Evolutionary conservation across 2,329 filamentous ascomycete genomes (phyloP), one percentile per base, ranked within the genome.

Genomic region (Venturia pyrina): DNA sequence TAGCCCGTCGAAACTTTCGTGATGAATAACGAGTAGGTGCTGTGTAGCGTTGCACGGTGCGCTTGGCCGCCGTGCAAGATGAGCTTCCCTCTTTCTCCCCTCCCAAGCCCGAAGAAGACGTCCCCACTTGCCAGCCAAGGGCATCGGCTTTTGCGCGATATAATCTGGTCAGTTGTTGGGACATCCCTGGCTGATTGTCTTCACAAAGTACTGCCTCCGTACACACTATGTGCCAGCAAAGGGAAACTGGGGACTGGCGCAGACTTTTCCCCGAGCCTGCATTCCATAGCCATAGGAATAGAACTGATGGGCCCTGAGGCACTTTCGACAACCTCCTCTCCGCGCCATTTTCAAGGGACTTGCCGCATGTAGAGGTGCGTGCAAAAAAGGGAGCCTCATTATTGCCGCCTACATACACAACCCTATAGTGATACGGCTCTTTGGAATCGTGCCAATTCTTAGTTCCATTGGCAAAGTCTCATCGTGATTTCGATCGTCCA

Each of bases 391-490:
- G 24, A 5, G 8, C 19, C 17, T 57, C 32, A 21, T 21, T 37
- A 37, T 40, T 6, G 37, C 11, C 15, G 48, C 21, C 17, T 59
- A 37, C 32, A 13, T 37, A 3, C 2, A 37, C 1, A 34, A 59
- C 53, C 53, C 28, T 59, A 37, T 62, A 13, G 19, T 40, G 32
- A 40, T 17, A 17, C n/a, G 19, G 11, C n/a, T 8, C 43, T 62
- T 17, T 62, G 60, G 11, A 62, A 62, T 46, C 24, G 21, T 62
- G 60, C 60, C 60, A 62, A 62, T 62, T 62, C 60, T 62, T 62
- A 46, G 60, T 11, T 19, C 60, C 43, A 43, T 43, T 61, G 60
- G 60, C 60, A 46, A 43, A 32, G 60, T 62, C 60, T 62, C 60
- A 62, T 46, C 53, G n/a, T 37, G 24, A 57, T 57, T 57, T 37